Evolutionary conservation across 257 asterid species (phyloP).

Genomic region (Solanum sejunctum): DNA sequence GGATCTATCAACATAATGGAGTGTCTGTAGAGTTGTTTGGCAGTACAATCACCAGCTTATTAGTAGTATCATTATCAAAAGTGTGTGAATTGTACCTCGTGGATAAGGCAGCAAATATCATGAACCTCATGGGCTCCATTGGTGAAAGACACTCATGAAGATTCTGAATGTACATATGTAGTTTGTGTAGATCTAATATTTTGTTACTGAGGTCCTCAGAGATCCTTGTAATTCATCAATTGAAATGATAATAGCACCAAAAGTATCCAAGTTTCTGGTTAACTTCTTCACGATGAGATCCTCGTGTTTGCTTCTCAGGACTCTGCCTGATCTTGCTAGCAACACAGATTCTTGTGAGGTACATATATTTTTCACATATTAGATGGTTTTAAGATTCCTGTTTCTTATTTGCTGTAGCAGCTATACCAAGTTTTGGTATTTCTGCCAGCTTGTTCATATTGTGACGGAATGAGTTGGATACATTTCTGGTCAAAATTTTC

Average conservation of each 20-base stretch:
- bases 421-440: not conserved
- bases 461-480: not conserved
- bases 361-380: not conserved
- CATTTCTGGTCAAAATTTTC: not conserved
- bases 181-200: not conserved
- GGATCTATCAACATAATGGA: not conserved
- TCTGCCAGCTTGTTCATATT: not conserved
- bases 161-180: conserved; percentile 3
- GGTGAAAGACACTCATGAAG: not conserved
- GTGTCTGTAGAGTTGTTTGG: not conserved
- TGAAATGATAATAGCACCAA: not conserved
- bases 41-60: not conserved
- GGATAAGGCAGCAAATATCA: conserved; percentile 9
- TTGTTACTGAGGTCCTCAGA: not conserved
- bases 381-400: not conserved
- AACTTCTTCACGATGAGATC: not conserved
- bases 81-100: not conserved
- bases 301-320: not conserved
- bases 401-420: not conserved
- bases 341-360: not conserved
- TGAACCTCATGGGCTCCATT: not conserved
- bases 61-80: not conserved
- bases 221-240: not conserved
- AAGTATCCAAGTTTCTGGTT: not conserved
- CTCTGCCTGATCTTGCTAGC: not conserved